A percentile compares a stretch with the other conserved stretches of the same genome.
Conservation (phyloP, 2,329 filamentous ascomycete genomes). For the Fusarium poae region DNA sequence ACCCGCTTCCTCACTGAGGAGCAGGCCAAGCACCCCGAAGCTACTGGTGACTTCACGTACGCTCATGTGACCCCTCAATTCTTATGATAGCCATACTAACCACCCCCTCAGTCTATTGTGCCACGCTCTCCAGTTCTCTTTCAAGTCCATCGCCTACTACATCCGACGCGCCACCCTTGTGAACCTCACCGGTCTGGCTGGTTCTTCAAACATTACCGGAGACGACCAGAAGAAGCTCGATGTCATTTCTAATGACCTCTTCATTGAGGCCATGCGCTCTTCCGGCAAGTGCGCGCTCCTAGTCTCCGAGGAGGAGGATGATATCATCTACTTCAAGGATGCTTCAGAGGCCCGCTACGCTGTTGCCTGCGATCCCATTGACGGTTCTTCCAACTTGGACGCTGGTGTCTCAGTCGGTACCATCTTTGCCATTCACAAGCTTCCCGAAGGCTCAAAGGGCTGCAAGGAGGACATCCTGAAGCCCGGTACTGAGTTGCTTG, state of each 20-base stretch:
- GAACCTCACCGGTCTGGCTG: slow-evolving; percentile 94
- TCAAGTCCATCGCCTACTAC: slow-evolving; percentile 99
- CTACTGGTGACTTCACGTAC: slow-evolving; percentile 98
- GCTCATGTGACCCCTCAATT: slow-evolving; percentile 9
- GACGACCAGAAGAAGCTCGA: slow-evolving; percentile 99
- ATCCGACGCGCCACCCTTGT: slow-evolving; percentile 95
- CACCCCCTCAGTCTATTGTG: slow-evolving; percentile 78
- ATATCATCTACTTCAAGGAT: slow-evolving; percentile 87
- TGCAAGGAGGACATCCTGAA: slow-evolving; percentile 88
- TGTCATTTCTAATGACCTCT: slow-evolving; percentile 98
- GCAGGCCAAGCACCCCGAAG: slow-evolving; percentile 91
- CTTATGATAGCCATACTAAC: slow-evolving; percentile 34
- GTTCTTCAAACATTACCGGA: slow-evolving; percentile 93
- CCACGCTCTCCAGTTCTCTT: slow-evolving; percentile 98
- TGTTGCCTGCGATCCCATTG: slow-evolving; percentile 97
- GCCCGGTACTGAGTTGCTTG: slow-evolving; percentile 91
- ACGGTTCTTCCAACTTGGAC: slow-evolving; percentile 97
- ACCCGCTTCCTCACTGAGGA: slow-evolving; percentile 97
- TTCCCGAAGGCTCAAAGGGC: slow-evolving; percentile 79
- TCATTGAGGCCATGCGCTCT: slow-evolving; percentile 93
- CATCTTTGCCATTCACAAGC: slow-evolving; percentile 94
- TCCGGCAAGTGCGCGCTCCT: slow-evolving; percentile 91
- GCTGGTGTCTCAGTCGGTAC: slow-evolving; percentile 98
- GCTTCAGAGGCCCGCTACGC: slow-evolving; percentile 86
- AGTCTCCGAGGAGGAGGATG: slow-evolving; percentile 98